Evolutionary conservation across 2,329 filamentous ascomycete species (phyloP).

Genomic region (Zasmidium cellare): DNA sequence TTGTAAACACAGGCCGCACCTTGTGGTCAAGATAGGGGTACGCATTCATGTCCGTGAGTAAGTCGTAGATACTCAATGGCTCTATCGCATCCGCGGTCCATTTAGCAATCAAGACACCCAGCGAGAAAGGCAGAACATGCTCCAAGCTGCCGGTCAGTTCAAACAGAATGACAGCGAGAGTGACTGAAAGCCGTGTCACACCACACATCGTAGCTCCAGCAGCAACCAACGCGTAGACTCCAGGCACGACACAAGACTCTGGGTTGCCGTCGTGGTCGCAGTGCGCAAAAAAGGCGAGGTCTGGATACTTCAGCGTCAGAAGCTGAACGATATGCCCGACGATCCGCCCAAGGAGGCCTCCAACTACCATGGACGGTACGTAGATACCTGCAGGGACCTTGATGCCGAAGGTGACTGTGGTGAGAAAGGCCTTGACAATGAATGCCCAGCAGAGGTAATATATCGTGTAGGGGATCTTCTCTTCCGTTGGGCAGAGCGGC

Average conservation of each 20-base stretch:
- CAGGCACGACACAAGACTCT: constrained; percentile 86
- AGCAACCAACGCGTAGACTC: constrained; percentile 93
- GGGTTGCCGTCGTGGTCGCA: constrained; percentile 69
- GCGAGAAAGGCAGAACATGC: constrained; percentile 90
- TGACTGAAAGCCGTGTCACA: constrained; percentile 89
- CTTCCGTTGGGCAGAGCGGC: constrained; percentile 70
- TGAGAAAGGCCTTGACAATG: constrained; percentile 84
- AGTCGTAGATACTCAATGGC: constrained; percentile 90
- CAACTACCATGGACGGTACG: constrained; percentile 97
- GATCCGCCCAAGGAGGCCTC: constrained; percentile 84
- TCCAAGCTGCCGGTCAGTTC: constrained; percentile 93
- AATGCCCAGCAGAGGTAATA: constrained; percentile 73
- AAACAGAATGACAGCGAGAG: constrained; percentile 90
- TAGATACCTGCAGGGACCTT: constrained; percentile 97
- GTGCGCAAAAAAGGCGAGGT: constrained; percentile 70
- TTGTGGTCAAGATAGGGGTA: constrained; percentile 99
- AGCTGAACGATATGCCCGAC: constrained; percentile 85
- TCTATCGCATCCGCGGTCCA: constrained; percentile 97
- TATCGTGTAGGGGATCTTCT: constrained; percentile 78
- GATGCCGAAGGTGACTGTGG: constrained; percentile 89
- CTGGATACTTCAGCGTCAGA: constrained; percentile 70
- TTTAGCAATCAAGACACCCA: constrained; percentile 91
- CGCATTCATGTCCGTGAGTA: constrained; percentile 93
- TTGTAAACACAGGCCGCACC: constrained; percentile 85
- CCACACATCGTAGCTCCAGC: constrained; percentile 98